Percentiles rank a stretch among this genome's conserved stretches.
Conservation (phyloP, 495 filamentous ascomycete species). For the Jackrogersella multiformis region DNA sequence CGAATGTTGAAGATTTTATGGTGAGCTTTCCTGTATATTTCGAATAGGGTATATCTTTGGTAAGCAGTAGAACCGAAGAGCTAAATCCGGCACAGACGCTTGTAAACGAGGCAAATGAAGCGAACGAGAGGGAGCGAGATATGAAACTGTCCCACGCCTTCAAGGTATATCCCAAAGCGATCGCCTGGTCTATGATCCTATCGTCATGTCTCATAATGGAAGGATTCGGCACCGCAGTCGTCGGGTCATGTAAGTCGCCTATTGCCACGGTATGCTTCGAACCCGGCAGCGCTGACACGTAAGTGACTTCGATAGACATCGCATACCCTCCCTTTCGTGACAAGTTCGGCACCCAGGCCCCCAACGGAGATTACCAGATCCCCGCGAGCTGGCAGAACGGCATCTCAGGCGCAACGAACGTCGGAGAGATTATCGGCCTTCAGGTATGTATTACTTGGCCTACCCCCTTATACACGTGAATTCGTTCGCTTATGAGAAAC, state of each 20-base stretch:
- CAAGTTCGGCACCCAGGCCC: constrained; percentile 39
- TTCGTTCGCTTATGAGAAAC: constrained; percentile 47
- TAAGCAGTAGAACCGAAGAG: not conserved
- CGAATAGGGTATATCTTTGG: not conserved
- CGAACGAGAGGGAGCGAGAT: constrained; percentile 46
- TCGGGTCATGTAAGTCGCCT: constrained; percentile 43
- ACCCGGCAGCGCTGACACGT: not conserved
- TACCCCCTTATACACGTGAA: constrained; percentile 41
- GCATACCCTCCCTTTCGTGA: constrained; percentile 44
- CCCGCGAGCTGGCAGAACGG: constrained; percentile 51
- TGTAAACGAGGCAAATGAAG: constrained; percentile 47
- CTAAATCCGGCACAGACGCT: constrained; percentile 37
- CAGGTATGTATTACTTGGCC: constrained; percentile 36
- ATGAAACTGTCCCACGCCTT: constrained; percentile 53
- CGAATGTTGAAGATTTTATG: constrained; percentile 49
- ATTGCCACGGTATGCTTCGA: not conserved
- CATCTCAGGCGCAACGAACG: constrained; percentile 51
- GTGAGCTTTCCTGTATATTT: constrained; percentile 19
- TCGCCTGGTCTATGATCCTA: constrained; percentile 61
- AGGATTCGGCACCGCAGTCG: constrained; percentile 57
- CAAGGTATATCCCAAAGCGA: constrained; percentile 54
- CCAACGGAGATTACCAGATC: constrained; percentile 46
- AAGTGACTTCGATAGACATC: constrained; percentile 28
- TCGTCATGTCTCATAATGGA: constrained; percentile 63
- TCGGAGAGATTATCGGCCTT: constrained; percentile 53